Base-by-base conservation (phyloP, 2,329 filamentous ascomycete genomes). In the Talaromyces pinophilus region DNA sequence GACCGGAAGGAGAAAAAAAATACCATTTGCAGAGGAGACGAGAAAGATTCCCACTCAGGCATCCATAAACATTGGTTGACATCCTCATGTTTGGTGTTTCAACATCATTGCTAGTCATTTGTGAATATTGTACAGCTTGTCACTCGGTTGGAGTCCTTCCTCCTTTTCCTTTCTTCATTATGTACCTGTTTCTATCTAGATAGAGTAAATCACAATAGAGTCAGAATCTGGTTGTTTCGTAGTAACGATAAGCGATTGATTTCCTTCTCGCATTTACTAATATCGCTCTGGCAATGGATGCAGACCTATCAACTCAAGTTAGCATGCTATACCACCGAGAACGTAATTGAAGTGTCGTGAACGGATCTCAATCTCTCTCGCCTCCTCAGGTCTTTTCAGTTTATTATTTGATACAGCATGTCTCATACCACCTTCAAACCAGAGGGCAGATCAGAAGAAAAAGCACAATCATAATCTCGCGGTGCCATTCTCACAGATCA, bases 341-440 rank as follows among this genome's bases (percentile, higher is more conserved):
- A 40, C 25, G 11, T 15, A 5, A 38, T 11, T 11, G 28, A 15
- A 57, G 40, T 57, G n/a, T 22, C 22, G 35, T 25, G 13, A 38
- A 3, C 44, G 8, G 25, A 38, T 62, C 38, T 59, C 52, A 35
- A 46, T 59, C 33, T 59, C 48, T 62, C 62, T 50, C 35, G 28
- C 17, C 77, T 80, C 78, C 78, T 81, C 79, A 81, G 79, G 77
- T 80, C 78, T 80, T 80, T 79, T 80, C 76, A 80, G 76, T 81
- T 63, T 67, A 60, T 50, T 25, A 42, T 59, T 44, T 44, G 13
- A 25, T 38, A 62, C 60, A 62, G 33, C 60, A 40, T 60, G 7
- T 60, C 57, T 28, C 57, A 60, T 25, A 25, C 25, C 19, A 46
- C 38, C 57, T 5, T 61, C 48, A n/a, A 46, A 44, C 38, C 38